phyloP scores from a whole-genome alignment of 352 stramenopile species.

The Phytophthora multivora region DNA sequence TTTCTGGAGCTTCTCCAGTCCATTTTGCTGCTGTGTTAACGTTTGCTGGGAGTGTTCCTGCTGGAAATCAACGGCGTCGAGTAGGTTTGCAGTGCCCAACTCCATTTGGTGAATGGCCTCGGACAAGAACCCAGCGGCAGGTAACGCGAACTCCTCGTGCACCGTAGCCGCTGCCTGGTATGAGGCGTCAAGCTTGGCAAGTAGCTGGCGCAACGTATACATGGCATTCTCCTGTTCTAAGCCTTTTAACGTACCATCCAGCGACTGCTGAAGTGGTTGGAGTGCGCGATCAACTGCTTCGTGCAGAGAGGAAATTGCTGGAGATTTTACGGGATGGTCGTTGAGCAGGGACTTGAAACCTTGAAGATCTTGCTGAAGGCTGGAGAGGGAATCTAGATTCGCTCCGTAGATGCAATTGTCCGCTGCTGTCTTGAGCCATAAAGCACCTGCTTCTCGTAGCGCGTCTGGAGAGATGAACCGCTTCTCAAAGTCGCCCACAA shows the following conservation, averaged over 20 bases:
- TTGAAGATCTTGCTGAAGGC: conserved; percentile 39
- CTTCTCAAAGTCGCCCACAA: conserved; percentile 25
- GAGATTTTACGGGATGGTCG: conserved; percentile 24
- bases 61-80: conserved; percentile 61
- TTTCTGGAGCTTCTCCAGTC: conserved; percentile 48
- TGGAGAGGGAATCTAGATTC: conserved; percentile 33
- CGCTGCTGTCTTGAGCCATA: conserved; percentile 51
- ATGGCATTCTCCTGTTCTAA: conserved; percentile 32
- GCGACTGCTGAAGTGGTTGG: conserved; percentile 33
- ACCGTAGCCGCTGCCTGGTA: conserved; percentile 22
- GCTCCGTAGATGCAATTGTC: conserved; percentile 66
- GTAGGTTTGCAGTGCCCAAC: conserved; percentile 56
- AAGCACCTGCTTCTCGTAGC: conserved; percentile 29
- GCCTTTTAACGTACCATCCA: neutral
- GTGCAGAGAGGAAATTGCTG: conserved; percentile 31
- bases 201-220: conserved; percentile 48
- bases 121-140: conserved; percentile 34
- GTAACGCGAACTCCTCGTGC: conserved; percentile 18
- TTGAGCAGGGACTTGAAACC: conserved; percentile 38
- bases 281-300: conserved; percentile 39
- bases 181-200: conserved; percentile 46
- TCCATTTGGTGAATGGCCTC: conserved; percentile 67
- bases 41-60: conserved; percentile 52
- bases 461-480: conserved; percentile 31
- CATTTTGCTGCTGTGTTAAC: conserved; percentile 43